Evolutionary conservation across 1,284 basidiomycete species (phyloP), one percentile per base, ranked within the genome.

Genomic region (Leccinum colubrinum): DNA sequence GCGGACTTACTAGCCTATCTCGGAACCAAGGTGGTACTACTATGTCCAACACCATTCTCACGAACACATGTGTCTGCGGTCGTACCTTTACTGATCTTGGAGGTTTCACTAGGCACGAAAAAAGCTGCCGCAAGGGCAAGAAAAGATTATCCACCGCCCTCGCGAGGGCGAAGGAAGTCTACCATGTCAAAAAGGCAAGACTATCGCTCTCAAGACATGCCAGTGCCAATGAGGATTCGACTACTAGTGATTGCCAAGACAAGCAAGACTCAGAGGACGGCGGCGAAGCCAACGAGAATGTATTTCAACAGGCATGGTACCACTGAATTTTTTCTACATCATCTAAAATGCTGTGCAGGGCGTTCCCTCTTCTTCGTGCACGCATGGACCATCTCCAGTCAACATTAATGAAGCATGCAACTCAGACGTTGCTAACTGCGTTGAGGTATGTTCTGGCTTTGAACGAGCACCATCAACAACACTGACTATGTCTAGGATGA

Each of bases 321-420:
- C 0, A 12, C 46, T 48, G 17, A 20, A 20, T 20, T 0, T 48
- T 48, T 20, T 20, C 0, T 48, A 12, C n/a, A 0, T 17, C 12
- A 12, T 48, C 46, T 48, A 12, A 48, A 48, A 48, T 0, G 0
- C 6, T 48, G n/a, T 48, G 46, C 17, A 48, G 46, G 20, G 20
- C 11, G 46, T 48, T 0, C 0, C 46, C 46, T 20, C 17, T 20
- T 48, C 20, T 48, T 48, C 46, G 0, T 12, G 46, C 11, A 20
- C n/a, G 20, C 46, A 48, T 48, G 17, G 12, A 12, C 46, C n/a
- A 20, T 48, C 17, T 0, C 20, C 17, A 6, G 20, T 17, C 17
- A 0, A 48, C 0, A 20, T 0, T 20, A 0, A 48, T 20, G 46
- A 48, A 48, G 9, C 17, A 12, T 0, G 20, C 46, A 15, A 0